Conservation (phyloP, 1,284 basidiomycete species). For the Xerocomus minutiporus region DNA sequence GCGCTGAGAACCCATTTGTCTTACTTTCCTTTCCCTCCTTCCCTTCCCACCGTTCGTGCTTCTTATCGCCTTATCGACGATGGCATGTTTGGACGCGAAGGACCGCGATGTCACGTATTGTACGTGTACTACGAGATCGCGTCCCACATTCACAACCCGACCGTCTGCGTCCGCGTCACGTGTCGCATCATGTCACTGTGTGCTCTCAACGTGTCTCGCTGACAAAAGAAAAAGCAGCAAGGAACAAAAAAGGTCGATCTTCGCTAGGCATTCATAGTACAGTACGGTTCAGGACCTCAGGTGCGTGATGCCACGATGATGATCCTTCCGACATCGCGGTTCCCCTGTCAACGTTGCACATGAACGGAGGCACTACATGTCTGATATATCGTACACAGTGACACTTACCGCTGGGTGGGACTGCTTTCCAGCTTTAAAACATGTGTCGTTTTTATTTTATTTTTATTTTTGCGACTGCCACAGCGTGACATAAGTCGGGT, state of each 20-base stretch:
- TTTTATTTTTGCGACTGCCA: not conserved
- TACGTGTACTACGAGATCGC: not conserved
- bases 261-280: not conserved
- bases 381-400: not conserved
- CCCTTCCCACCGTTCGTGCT: not conserved
- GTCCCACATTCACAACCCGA: not conserved
- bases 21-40: not conserved
- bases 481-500: not conserved
- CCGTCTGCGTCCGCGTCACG: not conserved
- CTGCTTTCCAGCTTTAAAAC: not conserved
- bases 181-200: not conserved
- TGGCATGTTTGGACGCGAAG: not conserved
- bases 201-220: not conserved
- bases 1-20: not conserved
- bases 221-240: not conserved
- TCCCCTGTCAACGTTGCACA: not conserved
- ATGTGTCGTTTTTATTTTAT: not conserved
- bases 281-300: no score
- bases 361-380: not conserved
- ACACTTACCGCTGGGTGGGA: not conserved
- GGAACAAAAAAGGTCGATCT: not conserved
- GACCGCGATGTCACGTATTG: not conserved
- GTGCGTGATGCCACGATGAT: not conserved
- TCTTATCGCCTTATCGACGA: not conserved
- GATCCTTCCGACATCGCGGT: not conserved